Conservation (phyloP, 2,329 filamentous ascomycete species). For the Clonostachys rosea region DNA sequence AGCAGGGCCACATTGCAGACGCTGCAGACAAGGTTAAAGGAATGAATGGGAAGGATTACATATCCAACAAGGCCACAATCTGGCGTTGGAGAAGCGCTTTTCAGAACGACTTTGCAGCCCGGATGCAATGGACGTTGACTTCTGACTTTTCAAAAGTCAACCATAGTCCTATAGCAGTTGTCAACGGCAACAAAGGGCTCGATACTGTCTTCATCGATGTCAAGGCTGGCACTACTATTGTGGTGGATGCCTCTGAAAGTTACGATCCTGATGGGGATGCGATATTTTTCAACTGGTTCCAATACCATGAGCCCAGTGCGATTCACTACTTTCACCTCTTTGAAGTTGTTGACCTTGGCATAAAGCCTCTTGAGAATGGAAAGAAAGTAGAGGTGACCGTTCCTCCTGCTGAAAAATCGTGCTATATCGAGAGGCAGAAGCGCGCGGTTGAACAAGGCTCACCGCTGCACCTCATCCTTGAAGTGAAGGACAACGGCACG, state of each 20-base stretch:
- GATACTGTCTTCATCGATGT: constrained; percentile 28
- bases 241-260: constrained; percentile 35
- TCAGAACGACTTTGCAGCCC: constrained; percentile 34
- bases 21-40: constrained; percentile 13
- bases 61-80: constrained; percentile 25
- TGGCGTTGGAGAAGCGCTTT: constrained; percentile 35
- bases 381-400: not conserved
- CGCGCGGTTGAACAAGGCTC: not conserved
- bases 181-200: constrained; percentile 26
- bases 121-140: constrained; percentile 29
- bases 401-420: not conserved
- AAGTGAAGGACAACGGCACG: not conserved
- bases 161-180: constrained; percentile 38
- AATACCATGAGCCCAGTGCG: constrained; percentile 30
- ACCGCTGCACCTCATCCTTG: not conserved
- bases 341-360: not conserved
- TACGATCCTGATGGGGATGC: constrained; percentile 36
- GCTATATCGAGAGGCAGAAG: not conserved
- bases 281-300: constrained; percentile 43
- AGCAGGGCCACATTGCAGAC: constrained; percentile 18
- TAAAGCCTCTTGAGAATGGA: not conserved
- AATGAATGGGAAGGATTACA: constrained; percentile 9
- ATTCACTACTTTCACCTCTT: not conserved
- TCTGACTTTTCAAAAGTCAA: constrained; percentile 23
- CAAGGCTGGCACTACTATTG: constrained; percentile 29